phyloP scores from a whole-genome alignment of 305 asterid genomes.

The Plantago lanceolata region DNA sequence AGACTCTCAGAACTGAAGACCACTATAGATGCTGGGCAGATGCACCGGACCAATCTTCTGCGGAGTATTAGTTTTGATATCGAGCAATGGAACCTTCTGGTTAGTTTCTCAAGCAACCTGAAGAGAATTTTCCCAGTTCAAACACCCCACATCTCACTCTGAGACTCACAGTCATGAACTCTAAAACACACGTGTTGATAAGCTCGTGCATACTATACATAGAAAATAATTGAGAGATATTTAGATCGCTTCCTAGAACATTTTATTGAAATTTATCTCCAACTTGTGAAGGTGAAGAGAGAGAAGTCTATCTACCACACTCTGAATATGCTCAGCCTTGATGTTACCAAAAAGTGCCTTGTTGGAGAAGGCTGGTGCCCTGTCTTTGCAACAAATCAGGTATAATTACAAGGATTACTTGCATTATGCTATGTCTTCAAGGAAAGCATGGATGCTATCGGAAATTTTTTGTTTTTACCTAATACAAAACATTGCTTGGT shows the following conservation, averaged over 20 bases:
- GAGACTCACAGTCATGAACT: not conserved
- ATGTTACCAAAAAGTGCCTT: constrained; percentile 59
- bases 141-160: not conserved
- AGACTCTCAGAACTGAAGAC: constrained; percentile 57
- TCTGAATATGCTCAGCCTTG: constrained; percentile 53
- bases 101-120: constrained; percentile 26
- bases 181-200: not conserved
- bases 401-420: constrained; percentile 15
- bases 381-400: constrained; percentile 51
- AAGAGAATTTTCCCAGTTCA: not conserved
- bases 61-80: constrained; percentile 43
- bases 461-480: too few species aligned
- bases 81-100: constrained; percentile 58
- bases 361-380: constrained; percentile 74
- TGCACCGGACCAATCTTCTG: constrained; percentile 40
- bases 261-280: constrained; percentile 18
- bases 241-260: constrained; percentile 2
- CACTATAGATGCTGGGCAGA: constrained; percentile 47
- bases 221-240: not conserved
- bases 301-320: constrained; percentile 49
- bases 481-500: too few species aligned
- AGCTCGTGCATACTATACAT: not conserved
- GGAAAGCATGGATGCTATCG: not conserved
- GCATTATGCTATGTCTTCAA: constrained; percentile 1
- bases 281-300: constrained; percentile 44